Evolutionary conservation across 2,329 filamentous ascomycete genomes (phyloP).

Genomic region (Microcyclospora tardicrescens): DNA sequence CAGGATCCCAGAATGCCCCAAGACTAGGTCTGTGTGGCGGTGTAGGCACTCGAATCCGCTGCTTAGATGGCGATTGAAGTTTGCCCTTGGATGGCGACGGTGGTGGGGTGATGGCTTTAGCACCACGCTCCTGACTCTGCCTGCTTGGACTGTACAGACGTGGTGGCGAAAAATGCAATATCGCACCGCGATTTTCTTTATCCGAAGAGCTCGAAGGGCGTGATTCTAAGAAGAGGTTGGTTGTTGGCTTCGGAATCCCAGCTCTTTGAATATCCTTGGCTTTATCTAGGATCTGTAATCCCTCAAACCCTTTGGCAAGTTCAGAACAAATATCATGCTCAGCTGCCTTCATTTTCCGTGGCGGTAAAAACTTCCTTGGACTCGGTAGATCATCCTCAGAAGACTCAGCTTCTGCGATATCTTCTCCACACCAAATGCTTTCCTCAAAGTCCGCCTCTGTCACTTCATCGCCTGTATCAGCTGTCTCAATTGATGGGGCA

Average conservation of each 20-base stretch:
- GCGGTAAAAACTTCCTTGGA: conserved; percentile 12
- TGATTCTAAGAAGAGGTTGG: background rate
- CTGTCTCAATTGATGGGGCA: background rate
- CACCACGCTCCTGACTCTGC: background rate
- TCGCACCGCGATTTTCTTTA: conserved; percentile 17
- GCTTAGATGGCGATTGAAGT: conserved; percentile 37
- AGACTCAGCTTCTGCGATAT: conserved; percentile 1
- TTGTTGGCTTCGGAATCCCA: background rate
- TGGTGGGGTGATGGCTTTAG: conserved; percentile 18
- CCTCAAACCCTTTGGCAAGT: background rate
- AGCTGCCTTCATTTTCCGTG: conserved; percentile 4
- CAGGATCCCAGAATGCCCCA: conserved; percentile 49
- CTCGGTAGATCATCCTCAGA: conserved; percentile 18
- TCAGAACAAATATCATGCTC: background rate
- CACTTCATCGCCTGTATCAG: conserved; percentile 1
- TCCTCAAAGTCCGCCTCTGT: conserved; percentile 21
- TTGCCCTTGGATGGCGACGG: conserved; percentile 29
- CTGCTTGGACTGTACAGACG: conserved; percentile 7
- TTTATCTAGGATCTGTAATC: background rate
- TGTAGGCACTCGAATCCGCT: conserved; percentile 34
- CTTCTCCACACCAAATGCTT: conserved; percentile 23
- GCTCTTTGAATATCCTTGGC: background rate
- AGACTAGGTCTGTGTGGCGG: conserved; percentile 42
- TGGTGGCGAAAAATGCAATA: conserved; percentile 16
- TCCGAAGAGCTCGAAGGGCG: conserved; percentile 11